Evolutionary conservation across 2,329 filamentous ascomycete genomes (phyloP), one percentile per base, ranked within the genome.

Genomic region (Dichotomopilus funicola): DNA sequence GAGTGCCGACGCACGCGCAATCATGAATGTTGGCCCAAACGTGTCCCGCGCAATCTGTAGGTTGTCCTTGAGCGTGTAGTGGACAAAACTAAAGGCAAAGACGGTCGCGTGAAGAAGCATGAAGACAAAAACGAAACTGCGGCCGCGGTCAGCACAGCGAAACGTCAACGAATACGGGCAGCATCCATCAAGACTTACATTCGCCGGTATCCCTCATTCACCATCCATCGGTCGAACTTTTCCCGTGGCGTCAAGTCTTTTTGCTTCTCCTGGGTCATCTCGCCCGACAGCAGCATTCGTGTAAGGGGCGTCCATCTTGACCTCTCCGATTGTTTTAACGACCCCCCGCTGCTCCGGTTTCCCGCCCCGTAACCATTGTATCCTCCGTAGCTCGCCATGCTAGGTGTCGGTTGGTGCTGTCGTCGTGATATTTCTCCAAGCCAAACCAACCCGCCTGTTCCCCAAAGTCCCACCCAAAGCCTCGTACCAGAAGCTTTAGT

Each of bases 191-290:
- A 33, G 13, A 80, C 86, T 55, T 77, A 90, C 83, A 92, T 78
- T 82, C 87, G 78, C 68, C 87, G 80, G 69, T 90, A 91, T 58
- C 89, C 89, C 69, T 92, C 89, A 68, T 92, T 92, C 59, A 92
- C 86, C 88, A 94, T 91, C 89, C 89, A 94, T 62, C 85, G 78
- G 70, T 91, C 86, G 67, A 92, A 87, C 68, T 81, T 87, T 70
- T 92, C 87, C 66, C 81, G 80, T 60, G 81, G 71, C 31, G 82
- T 83, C 63, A 92, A 74, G 55, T 85, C 79, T 67, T 83, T 84
- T 62, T 87, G 84, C 65, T 76, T 80, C 68, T 90, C 86, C 65
- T 85, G 84, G 53, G 84, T 89, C 81, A 91, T 87, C 74, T 91
- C 87, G 49, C 88, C 88, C 54, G 88, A 90, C 69, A 91, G 80